phyloP scores from a whole-genome alignment of 768 basidiomycete genomes.

The Dentipellis sp. region DNA sequence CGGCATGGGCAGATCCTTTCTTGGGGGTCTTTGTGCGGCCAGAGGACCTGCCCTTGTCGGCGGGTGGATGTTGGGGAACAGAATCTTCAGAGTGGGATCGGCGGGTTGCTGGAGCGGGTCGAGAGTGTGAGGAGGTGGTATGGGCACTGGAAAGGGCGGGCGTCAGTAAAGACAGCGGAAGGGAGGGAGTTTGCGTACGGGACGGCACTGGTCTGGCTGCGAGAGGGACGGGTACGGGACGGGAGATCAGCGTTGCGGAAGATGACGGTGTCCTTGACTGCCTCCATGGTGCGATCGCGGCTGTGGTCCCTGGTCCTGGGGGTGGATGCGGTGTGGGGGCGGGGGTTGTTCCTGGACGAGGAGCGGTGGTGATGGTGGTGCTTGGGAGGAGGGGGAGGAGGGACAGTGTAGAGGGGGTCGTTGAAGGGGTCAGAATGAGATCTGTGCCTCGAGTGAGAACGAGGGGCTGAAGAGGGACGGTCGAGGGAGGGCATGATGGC shows the following conservation, averaged over 20 bases:
- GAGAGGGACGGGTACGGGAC: constrained; percentile 38
- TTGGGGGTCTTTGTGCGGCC: constrained; percentile 43
- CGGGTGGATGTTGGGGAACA: constrained; percentile 22
- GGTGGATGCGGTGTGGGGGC: neutral
- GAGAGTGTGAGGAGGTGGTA: constrained; percentile 1
- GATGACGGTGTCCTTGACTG: constrained; percentile 62
- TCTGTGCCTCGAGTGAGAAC: neutral
- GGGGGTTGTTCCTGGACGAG: constrained; percentile 12
- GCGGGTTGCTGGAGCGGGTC: constrained; percentile 22
- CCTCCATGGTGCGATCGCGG: constrained; percentile 44
- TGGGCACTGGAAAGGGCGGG: constrained; percentile 1
- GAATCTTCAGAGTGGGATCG: constrained; percentile 46
- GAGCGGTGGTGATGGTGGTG: constrained; percentile 21
- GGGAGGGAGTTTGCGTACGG: constrained; percentile 29
- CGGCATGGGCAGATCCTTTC: constrained; percentile 78
- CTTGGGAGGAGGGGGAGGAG: constrained; percentile 26
- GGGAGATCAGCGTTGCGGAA: constrained; percentile 35
- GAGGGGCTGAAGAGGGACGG: neutral
- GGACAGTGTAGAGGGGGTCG: constrained; percentile 25
- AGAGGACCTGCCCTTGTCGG: constrained; percentile 35
- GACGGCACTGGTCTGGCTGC: constrained; percentile 44
- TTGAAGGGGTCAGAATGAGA: constrained; percentile 20
- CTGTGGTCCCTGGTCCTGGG: constrained; percentile 7
- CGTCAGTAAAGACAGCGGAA: constrained; percentile 5
- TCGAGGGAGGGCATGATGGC: neutral